These are phyloP conservation scores for Berberis thunbergii DNA, from an alignment of 164 flowering plant genomes.

Conservation along the genomic window DNA sequence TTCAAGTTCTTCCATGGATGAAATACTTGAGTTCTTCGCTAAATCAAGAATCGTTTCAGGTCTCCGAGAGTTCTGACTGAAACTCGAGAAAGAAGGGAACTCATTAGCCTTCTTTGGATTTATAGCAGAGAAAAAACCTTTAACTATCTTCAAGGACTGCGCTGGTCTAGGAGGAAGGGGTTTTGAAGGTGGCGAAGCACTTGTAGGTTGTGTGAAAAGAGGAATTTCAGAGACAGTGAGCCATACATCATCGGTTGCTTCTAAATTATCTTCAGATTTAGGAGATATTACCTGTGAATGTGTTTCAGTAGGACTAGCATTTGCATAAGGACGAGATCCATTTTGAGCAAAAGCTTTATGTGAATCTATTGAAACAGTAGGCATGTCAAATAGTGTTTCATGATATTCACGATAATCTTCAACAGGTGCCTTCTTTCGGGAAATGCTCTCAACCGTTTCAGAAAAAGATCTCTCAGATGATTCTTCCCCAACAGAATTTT, in stretches of 20 bases:
- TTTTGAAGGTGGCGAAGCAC: conserved; percentile 96
- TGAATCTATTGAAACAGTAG: conserved; percentile 36
- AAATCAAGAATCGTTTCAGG: conserved; percentile 30
- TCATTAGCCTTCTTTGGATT: conserved; percentile 40
- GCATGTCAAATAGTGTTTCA: conserved; percentile 41
- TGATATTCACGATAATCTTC: conserved; percentile 38
- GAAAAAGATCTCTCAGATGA: conserved; percentile 27
- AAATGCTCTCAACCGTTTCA: conserved; percentile 24
- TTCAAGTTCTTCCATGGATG: conserved; percentile 70
- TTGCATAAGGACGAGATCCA: conserved; percentile 3
- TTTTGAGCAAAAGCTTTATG: conserved; percentile 24
- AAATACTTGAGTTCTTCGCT: conserved; percentile 27
- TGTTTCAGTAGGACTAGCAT: conserved; percentile 24
- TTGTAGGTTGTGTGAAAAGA: conserved; percentile 83
- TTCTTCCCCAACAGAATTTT: conserved; percentile 23
- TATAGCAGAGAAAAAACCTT: conserved; percentile 24
- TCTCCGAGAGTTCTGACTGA: conserved; percentile 31
- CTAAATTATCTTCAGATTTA: conserved; percentile 34
- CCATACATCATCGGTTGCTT: conserved; percentile 65
- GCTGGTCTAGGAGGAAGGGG: conserved; percentile 71
- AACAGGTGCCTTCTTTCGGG: conserved; percentile 29
- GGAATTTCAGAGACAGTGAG: conserved; percentile 84
- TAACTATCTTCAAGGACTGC: conserved; percentile 29
- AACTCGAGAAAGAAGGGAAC: conserved; percentile 29
- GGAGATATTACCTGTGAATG: conserved; percentile 31